phyloP scores from a whole-genome alignment of 768 basidiomycete species.

The Lactarius hengduanensis region DNA sequence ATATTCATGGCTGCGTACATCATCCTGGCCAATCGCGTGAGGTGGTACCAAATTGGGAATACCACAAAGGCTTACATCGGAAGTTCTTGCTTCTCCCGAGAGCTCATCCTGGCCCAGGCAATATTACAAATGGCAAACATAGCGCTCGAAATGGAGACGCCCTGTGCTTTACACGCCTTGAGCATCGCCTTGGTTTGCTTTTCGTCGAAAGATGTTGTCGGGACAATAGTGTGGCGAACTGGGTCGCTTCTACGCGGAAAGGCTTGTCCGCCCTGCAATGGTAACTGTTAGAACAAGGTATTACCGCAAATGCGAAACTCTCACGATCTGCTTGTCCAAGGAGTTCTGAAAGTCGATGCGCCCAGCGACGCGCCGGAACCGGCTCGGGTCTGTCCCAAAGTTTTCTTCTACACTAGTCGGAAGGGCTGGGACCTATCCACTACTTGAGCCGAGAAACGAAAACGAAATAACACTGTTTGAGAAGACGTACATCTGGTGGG shows the following conservation, averaged over 20 bases:
- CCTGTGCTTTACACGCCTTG: slow-evolving; percentile 64
- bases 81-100: slow-evolving; percentile 44
- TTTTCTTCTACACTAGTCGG: slow-evolving; percentile 35
- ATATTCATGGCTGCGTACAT: slow-evolving; percentile 87
- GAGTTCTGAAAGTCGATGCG: slow-evolving; percentile 36
- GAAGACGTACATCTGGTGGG: slow-evolving; percentile 23
- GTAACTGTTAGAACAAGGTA: neutral
- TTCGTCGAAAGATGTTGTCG: slow-evolving; percentile 58
- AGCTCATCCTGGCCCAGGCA: slow-evolving; percentile 61
- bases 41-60: neutral
- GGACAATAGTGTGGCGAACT: slow-evolving; percentile 62
- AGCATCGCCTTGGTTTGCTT: slow-evolving; percentile 61
- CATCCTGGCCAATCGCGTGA: slow-evolving; percentile 44
- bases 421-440: slow-evolving; percentile 15
- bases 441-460: neutral
- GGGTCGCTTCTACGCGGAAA: slow-evolving; percentile 54
- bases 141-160: slow-evolving; percentile 72
- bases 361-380: slow-evolving; percentile 34
- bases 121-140: slow-evolving; percentile 74
- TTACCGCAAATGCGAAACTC: neutral
- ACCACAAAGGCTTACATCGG: slow-evolving; percentile 46
- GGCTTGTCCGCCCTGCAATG: slow-evolving; percentile 66
- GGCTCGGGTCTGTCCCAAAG: slow-evolving; percentile 30
- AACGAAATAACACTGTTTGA: neutral
- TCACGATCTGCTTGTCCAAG: slow-evolving; percentile 36